A percentile compares a stretch with the other conserved stretches of the same genome.
Conservation (phyloP, 371 early-diverging fungal species). For the Syncephalis fuscata region DNA sequence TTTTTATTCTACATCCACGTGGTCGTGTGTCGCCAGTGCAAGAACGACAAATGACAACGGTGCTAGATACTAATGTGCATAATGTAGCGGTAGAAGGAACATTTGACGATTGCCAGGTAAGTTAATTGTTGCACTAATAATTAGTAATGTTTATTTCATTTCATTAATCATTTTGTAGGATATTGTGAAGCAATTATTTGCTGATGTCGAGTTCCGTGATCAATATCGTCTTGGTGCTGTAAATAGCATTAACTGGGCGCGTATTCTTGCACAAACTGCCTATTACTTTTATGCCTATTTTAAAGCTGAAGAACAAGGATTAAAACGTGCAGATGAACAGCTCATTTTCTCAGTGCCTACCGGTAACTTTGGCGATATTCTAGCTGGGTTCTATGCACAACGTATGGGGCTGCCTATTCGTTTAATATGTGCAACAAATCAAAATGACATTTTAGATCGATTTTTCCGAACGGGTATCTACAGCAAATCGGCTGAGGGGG, state of each 20-base stretch:
- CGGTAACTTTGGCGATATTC: slow-evolving; percentile 97
- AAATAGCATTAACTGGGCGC: slow-evolving; percentile 98
- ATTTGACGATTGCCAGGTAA: slow-evolving; percentile 90
- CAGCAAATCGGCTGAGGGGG: slow-evolving; percentile 45
- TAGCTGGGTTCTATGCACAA: slow-evolving; percentile 87
- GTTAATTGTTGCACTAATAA: not conserved
- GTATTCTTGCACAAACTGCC: slow-evolving; percentile 86
- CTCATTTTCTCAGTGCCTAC: slow-evolving; percentile 85
- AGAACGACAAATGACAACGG: slow-evolving; percentile 95
- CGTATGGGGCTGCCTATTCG: slow-evolving; percentile 84
- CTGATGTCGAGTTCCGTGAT: slow-evolving; percentile 52
- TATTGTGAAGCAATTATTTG: slow-evolving; percentile 81
- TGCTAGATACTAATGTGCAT: slow-evolving; percentile 81
- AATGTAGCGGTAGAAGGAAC: slow-evolving; percentile 83
- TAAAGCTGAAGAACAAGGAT: slow-evolving; percentile 25
- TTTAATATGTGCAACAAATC: slow-evolving; percentile 84
- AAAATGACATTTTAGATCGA: slow-evolving; percentile 90
- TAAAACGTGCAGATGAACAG: slow-evolving; percentile 19
- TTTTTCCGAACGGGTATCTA: slow-evolving; percentile 82
- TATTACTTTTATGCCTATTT: slow-evolving; percentile 94
- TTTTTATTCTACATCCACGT: slow-evolving; percentile 85
- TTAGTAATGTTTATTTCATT: not conserved
- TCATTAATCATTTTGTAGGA: slow-evolving; percentile 18
- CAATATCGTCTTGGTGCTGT: slow-evolving; percentile 80
- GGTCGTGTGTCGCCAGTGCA: slow-evolving; percentile 86